Percentiles rank a stretch among this genome's conserved stretches.
phyloP scores from a whole-genome alignment of 768 basidiomycete species.

The Crepidotus variabilis region DNA sequence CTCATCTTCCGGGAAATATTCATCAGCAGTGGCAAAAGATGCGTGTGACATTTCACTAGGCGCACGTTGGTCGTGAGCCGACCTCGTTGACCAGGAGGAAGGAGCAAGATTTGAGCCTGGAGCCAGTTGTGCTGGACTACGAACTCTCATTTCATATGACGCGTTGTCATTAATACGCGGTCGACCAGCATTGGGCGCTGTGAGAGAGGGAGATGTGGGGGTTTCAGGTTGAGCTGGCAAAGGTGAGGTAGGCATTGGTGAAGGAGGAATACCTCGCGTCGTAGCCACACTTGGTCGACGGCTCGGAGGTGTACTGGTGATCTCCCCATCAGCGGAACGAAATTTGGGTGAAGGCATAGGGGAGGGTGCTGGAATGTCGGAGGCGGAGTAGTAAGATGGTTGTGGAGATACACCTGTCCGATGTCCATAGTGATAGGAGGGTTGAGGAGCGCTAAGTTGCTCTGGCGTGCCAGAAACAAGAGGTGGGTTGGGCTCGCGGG shows the following conservation, averaged over 20 bases:
- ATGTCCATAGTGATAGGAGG: slow-evolving; percentile 8
- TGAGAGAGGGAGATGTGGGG: slow-evolving; percentile 3
- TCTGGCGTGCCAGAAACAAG: slow-evolving; percentile 18
- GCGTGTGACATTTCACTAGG: slow-evolving; percentile 31
- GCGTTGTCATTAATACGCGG: slow-evolving; percentile 4
- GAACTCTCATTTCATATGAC: slow-evolving; percentile 37
- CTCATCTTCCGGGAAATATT: slow-evolving; percentile 36
- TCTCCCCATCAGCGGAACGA: slow-evolving; percentile 41
- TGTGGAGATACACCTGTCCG: slow-evolving; percentile 32
- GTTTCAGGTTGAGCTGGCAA: slow-evolving; percentile 20
- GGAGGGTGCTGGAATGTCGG: slow-evolving; percentile 60
- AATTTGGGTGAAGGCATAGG: slow-evolving; percentile 53
- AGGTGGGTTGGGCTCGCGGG: slow-evolving; percentile 22
- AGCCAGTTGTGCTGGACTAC: slow-evolving; percentile 21
- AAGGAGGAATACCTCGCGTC: slow-evolving; percentile 15
- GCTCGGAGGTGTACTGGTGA: slow-evolving; percentile 40
- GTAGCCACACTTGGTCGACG: slow-evolving; percentile 29
- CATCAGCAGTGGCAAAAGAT: slow-evolving; percentile 39
- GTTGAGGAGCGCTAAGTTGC: slow-evolving; percentile 24
- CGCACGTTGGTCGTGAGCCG: slow-evolving; percentile 24
- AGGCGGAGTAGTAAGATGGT: slow-evolving; percentile 68
- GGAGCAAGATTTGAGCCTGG: not conserved
- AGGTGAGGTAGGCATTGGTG: slow-evolving; percentile 24
- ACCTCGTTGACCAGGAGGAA: slow-evolving; percentile 4
- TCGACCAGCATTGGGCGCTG: not conserved